These are phyloP conservation scores for Gossypium trilobum DNA, from an alignment of 441 rosid genomes.

Conservation along the genomic window DNA sequence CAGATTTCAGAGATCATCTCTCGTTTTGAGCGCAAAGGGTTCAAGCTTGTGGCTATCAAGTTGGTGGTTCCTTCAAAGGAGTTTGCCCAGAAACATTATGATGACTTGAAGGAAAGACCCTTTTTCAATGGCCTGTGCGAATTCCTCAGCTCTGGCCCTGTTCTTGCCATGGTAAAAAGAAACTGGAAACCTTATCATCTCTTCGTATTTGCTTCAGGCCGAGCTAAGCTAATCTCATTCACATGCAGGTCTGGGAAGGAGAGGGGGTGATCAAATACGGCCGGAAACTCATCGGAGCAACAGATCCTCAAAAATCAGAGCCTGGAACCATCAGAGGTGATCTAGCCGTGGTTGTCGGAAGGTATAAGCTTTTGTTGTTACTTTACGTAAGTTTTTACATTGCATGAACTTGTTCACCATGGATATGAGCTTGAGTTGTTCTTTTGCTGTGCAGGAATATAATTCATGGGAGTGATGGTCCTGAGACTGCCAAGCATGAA, in stretches of 20 bases:
- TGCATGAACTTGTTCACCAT: not conserved
- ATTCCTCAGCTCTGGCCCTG: conserved; percentile 98
- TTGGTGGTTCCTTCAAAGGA: conserved; percentile 66
- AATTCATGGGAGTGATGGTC: conserved; percentile 95
- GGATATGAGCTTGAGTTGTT: not conserved
- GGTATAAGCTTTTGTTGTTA: conserved; percentile 32
- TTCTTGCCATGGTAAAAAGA: conserved; percentile 71
- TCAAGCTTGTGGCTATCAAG: conserved; percentile 87
- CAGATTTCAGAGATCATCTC: conserved; percentile 83
- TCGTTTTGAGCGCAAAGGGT: conserved; percentile 92
- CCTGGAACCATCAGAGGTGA: conserved; percentile 97
- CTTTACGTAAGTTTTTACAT: not conserved
- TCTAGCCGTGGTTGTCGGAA: conserved; percentile 85
- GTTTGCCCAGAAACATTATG: conserved; percentile 82
- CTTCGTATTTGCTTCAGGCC: not conserved
- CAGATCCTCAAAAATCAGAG: conserved; percentile 95
- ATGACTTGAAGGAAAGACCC: conserved; percentile 84
- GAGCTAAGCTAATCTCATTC: conserved; percentile 11
- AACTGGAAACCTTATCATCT: not conserved
- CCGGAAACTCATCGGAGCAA: conserved; percentile 87
- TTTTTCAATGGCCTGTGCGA: conserved; percentile 85
- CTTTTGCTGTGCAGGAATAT: conserved; percentile 47
- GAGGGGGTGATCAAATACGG: conserved; percentile 89
- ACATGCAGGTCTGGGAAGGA: conserved; percentile 88
- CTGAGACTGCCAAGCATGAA: conserved; percentile 89